Evolutionary conservation across 441 rosid genomes (phyloP).

Genomic region (Cnidoscolus chayamansa): DNA sequence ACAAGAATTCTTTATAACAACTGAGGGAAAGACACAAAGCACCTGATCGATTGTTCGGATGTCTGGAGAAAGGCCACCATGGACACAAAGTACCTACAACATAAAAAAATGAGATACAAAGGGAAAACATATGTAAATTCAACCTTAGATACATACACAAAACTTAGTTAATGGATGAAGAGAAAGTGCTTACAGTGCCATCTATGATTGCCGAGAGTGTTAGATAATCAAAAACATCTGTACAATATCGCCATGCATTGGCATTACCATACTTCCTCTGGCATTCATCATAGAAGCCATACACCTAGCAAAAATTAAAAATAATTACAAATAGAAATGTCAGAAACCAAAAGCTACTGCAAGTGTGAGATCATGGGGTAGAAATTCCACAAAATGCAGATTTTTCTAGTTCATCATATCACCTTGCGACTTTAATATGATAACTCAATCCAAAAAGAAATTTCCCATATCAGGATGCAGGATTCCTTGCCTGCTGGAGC

Average conservation of each 20-base stretch:
- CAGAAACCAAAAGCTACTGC: slow-evolving; percentile 6
- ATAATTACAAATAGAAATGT: not conserved
- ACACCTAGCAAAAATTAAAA: slow-evolving; percentile 55
- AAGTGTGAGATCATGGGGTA: not conserved
- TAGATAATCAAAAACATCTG: slow-evolving; percentile 96
- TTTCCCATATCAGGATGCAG: too few species aligned
- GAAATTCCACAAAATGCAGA: not conserved
- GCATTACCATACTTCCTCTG: slow-evolving; percentile 99
- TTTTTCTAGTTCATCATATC: not conserved
- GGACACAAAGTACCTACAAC: slow-evolving; percentile 92
- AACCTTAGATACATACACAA: not conserved
- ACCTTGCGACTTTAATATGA: too few species aligned
- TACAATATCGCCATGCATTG: slow-evolving; percentile 99
- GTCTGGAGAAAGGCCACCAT: slow-evolving; percentile 99
- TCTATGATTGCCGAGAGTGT: slow-evolving; percentile 98
- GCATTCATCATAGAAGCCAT: slow-evolving; percentile 99
- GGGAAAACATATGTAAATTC: not conserved
- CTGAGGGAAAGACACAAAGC: slow-evolving; percentile 11
- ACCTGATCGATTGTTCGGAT: slow-evolving; percentile 97
- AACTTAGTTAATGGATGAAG: not conserved
- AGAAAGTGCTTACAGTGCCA: slow-evolving; percentile 70
- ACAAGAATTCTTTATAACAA: slow-evolving; percentile 1
- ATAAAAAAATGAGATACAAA: not conserved
- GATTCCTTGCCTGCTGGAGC: not conserved
- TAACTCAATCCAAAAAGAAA: too few species aligned